A percentile compares a stretch with the other conserved stretches of the same genome.
Conservation (phyloP, 2,329 filamentous ascomycete species). For the Penicillium sp. region DNA sequence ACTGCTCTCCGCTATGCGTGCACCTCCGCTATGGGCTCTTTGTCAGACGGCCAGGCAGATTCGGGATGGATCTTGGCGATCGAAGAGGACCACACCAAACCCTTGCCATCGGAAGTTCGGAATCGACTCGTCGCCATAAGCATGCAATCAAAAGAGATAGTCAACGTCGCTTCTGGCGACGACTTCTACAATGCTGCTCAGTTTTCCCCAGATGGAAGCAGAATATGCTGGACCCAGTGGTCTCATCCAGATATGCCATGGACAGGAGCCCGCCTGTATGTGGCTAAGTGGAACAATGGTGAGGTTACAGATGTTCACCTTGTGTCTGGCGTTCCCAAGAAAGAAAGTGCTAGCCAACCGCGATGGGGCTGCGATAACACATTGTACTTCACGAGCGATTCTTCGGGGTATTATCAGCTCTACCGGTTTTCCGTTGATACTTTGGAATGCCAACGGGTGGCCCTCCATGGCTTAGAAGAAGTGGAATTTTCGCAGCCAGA, state of each 20-base stretch:
- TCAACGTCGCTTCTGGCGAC: slow-evolving; percentile 41
- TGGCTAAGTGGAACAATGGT: slow-evolving; percentile 42
- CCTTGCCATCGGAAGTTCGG: slow-evolving; percentile 21
- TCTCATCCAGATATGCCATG: slow-evolving; percentile 53
- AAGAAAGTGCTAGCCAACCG: slow-evolving; percentile 48
- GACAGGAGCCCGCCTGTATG: slow-evolving; percentile 44
- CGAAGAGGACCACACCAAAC: slow-evolving; percentile 48
- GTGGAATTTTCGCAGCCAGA: slow-evolving; percentile 29
- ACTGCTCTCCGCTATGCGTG: slow-evolving; percentile 7
- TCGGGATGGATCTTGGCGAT: slow-evolving; percentile 48
- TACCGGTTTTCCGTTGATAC: slow-evolving; percentile 33
- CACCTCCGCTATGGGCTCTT: slow-evolving; percentile 40
- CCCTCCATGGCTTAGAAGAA: slow-evolving; percentile 40
- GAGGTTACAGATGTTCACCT: slow-evolving; percentile 19
- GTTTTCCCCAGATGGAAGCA: slow-evolving; percentile 47
- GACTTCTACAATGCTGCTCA: slow-evolving; percentile 53
- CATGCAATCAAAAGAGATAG: slow-evolving; percentile 28
- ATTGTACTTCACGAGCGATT: slow-evolving; percentile 49
- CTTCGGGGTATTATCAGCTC: slow-evolving; percentile 46
- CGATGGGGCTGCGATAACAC: slow-evolving; percentile 49
- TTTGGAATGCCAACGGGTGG: slow-evolving; percentile 29
- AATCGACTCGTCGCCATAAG: slow-evolving; percentile 29
- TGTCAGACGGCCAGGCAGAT: slow-evolving; percentile 28
- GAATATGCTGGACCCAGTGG: slow-evolving; percentile 53
- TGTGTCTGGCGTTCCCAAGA: slow-evolving; percentile 40